phyloP scores from a whole-genome alignment of 2,329 filamentous ascomycete species.

The Oidium heveae region DNA sequence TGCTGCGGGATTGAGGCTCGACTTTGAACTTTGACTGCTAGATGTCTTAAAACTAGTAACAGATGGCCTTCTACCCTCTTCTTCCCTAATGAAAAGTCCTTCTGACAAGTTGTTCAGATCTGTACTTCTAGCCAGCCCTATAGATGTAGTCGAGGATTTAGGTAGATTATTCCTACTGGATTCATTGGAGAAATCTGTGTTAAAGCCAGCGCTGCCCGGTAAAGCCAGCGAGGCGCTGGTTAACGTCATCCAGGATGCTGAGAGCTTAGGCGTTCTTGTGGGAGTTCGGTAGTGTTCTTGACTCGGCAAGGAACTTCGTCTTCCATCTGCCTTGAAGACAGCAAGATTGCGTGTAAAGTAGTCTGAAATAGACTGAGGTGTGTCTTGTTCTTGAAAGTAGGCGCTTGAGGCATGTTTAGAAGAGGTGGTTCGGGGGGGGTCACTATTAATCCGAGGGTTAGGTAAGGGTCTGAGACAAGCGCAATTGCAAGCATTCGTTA shows the following conservation, averaged over 20 bases:
- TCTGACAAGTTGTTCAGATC: conserved; percentile 28
- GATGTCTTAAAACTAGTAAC: conserved; percentile 67
- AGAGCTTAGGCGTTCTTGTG: conserved; percentile 18
- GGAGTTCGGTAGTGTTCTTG: conserved; percentile 32
- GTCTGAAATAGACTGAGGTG: conserved; percentile 25
- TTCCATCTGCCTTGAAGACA: conserved; percentile 28
- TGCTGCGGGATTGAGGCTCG: conserved; percentile 41
- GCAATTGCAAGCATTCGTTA: conserved; percentile 14
- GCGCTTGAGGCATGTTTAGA: conserved; percentile 7
- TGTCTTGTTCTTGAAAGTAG: conserved; percentile 7
- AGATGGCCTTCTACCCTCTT: conserved; percentile 66
- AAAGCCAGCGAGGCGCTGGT: conserved; percentile 10
- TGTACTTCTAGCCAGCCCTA: conserved; percentile 16
- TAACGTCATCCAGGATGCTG: conserved; percentile 31
- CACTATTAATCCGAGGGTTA: conserved; percentile 12
- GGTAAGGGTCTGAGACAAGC: conserved; percentile 11
- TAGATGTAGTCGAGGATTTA: conserved; percentile 40
- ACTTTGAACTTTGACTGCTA: conserved; percentile 50
- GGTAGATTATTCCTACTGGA: conserved; percentile 49
- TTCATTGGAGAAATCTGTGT: conserved; percentile 44
- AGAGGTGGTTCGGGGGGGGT: conserved; percentile 8
- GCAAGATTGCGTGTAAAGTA: conserved; percentile 50
- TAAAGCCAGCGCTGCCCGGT: conserved; percentile 13
- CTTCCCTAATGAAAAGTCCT: conserved; percentile 40
- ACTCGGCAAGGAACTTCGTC: conserved; percentile 26